Conservation (phyloP, 2,329 filamentous ascomycete genomes). For the Monosporascus sp. region DNA sequence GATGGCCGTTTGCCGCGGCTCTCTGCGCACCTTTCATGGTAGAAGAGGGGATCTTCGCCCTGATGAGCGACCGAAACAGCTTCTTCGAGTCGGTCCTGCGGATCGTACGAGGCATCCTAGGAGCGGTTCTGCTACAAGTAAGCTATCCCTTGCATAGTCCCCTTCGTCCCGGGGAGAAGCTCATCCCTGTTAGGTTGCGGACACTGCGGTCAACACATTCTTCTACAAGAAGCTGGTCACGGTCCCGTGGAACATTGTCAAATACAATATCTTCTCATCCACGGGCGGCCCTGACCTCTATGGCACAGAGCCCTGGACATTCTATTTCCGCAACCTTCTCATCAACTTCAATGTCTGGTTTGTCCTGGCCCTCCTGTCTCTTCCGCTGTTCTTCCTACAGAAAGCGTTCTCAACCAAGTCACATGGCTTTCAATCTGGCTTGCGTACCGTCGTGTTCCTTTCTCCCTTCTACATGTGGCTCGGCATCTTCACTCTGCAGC, state of each 20-base stretch:
- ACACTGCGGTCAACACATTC: slow-evolving; percentile 69
- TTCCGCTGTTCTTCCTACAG: slow-evolving; percentile 72
- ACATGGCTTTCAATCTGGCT: slow-evolving; percentile 60
- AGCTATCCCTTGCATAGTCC: slow-evolving; percentile 24
- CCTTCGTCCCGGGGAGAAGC: neutral
- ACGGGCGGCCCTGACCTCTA: slow-evolving; percentile 85
- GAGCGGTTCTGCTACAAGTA: slow-evolving; percentile 66
- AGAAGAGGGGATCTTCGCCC: slow-evolving; percentile 63
- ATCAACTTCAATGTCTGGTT: slow-evolving; percentile 98
- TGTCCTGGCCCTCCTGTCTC: slow-evolving; percentile 65
- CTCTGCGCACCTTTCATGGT: slow-evolving; percentile 74
- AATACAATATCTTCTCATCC: slow-evolving; percentile 88
- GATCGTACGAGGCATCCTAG: slow-evolving; percentile 61
- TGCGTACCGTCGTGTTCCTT: slow-evolving; percentile 74
- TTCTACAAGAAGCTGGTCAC: slow-evolving; percentile 77
- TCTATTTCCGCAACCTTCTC: slow-evolving; percentile 85
- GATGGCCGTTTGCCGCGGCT: slow-evolving; percentile 91
- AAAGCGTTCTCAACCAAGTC: slow-evolving; percentile 57
- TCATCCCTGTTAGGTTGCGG: slow-evolving; percentile 49
- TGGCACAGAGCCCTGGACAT: slow-evolving; percentile 93
- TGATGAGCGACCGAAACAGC: slow-evolving; percentile 51
- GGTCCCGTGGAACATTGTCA: slow-evolving; percentile 87
- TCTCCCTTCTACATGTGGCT: slow-evolving; percentile 94
- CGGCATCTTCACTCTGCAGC: slow-evolving; percentile 81
- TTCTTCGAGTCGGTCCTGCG: slow-evolving; percentile 56